Conservation (phyloP, 306 rosid species). For the Ceratonia siliqua region DNA sequence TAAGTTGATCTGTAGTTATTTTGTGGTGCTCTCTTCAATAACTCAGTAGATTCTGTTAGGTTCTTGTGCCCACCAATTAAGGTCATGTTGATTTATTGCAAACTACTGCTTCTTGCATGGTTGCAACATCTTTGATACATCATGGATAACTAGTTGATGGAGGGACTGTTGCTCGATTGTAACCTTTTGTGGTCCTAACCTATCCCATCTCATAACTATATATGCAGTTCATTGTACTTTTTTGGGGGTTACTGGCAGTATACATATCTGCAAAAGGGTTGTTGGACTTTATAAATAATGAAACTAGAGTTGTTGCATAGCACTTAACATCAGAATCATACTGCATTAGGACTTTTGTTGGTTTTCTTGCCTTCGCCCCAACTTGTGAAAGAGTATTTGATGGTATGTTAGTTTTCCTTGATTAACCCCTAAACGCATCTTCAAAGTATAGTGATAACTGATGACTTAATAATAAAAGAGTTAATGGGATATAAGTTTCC, state of each 20-base stretch:
- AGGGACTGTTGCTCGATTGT: background rate
- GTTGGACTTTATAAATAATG: background rate
- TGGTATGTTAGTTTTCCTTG: background rate
- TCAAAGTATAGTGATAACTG: background rate
- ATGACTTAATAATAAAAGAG: background rate
- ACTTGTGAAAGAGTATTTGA: background rate
- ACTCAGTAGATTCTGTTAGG: background rate
- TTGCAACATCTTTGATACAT: background rate
- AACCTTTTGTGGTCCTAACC: background rate
- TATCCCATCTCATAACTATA: background rate
- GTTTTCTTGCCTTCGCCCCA: background rate
- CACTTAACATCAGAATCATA: background rate
- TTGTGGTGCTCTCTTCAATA: background rate
- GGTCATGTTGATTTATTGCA: background rate
- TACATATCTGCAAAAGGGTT: background rate
- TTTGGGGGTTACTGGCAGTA: background rate
- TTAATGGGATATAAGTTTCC: background rate
- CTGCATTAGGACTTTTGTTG: background rate
- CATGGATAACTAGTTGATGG: background rate
- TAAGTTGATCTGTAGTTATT: background rate
- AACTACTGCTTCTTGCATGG: background rate
- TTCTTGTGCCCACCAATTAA: background rate
- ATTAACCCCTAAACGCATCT: background rate
- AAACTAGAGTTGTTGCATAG: background rate
- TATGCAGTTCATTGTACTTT: background rate